Base-by-base conservation (phyloP, 495 filamentous ascomycete genomes). In the Lentithecium fluviatile region DNA sequence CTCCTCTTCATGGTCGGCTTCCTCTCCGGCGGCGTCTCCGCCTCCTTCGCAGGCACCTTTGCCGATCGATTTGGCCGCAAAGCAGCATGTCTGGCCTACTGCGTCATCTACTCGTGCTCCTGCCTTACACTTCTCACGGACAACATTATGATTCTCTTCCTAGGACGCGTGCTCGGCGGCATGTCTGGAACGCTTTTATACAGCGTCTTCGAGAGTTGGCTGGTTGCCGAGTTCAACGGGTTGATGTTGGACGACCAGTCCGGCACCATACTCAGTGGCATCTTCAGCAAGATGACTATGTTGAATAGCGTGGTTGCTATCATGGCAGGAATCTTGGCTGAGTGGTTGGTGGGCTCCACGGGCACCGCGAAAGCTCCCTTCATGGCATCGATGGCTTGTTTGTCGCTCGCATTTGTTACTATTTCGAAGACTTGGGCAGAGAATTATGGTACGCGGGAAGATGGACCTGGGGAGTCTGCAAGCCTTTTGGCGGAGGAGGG, bases 191-290 rank as follows among this genome's bases (percentile, higher is more conserved):
- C 79, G 45, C 71, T 85, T 25, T 68, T 83, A 52, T 83, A 81
- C 64, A 78, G 71, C 49, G 78, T 77, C 6, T 83, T 83, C 66
- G 79, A 85, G 71, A 79, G 77, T 54, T 83, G 80, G 80, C 79
- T 85, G 77, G 80, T 84, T 25, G 76, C 79, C 37, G 80, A 82
- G 65, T 78, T 76, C 40, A 43, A 43, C 13, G 15, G 19, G 40
- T 13, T 47, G 69, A 74, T 57, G 13, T 65, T 12, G 73, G 69
- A 32, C 70, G 67, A 23, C 73, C 75, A 12, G 29, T 32, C 29
- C 48, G 82, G 25, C 73, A 73, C 29, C 0, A 58, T 25, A 12
- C 34, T 66, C 42, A 47, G 58, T 59, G 71, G 43, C 4, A 76
- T 79, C 25, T 83, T 82, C 65, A 79, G 81, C 5, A 64, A 71